Conservation (phyloP, 2,329 filamentous ascomycete genomes). For the Cyclaneusma minus region DNA sequence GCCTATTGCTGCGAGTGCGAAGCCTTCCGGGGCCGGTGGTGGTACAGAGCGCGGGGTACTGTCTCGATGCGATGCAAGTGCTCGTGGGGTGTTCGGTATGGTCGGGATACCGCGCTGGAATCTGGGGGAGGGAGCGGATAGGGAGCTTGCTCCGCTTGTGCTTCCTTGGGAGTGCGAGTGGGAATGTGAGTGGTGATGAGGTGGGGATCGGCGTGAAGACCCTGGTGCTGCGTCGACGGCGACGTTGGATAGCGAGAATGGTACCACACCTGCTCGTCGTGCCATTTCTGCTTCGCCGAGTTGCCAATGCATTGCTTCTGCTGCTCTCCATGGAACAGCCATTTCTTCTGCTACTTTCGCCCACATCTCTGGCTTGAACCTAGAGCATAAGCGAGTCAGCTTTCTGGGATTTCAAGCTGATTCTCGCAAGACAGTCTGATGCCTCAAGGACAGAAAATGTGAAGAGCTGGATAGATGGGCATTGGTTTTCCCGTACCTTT, state of each 20-base stretch:
- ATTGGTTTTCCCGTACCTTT: constrained; percentile 49
- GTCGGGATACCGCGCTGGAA: constrained; percentile 4
- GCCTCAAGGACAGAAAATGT: neutral
- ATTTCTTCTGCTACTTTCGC: constrained; percentile 89
- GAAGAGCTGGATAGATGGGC: neutral
- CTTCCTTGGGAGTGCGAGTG: constrained; percentile 10
- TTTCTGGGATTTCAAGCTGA: too few relatives aligned
- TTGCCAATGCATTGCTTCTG: constrained; percentile 97
- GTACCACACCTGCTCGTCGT: constrained; percentile 72
- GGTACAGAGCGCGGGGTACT: constrained; percentile 18
- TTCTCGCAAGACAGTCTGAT: too few relatives aligned
- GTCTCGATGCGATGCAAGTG: constrained; percentile 16
- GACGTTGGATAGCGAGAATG: constrained; percentile 56
- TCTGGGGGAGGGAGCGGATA: constrained; percentile 2
- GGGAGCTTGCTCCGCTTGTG: neutral
- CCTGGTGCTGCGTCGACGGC: constrained; percentile 27
- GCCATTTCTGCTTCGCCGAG: constrained; percentile 91
- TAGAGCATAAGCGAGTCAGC: constrained; percentile 23
- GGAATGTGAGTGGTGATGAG: constrained; percentile 14
- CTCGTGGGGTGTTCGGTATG: constrained; percentile 6
- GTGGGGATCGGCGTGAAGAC: constrained; percentile 27
- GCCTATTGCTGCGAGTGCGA: constrained; percentile 16
- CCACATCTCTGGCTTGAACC: constrained; percentile 98
- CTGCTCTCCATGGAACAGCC: constrained; percentile 86
- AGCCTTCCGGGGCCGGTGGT: constrained; percentile 21